Evolutionary conservation across 2,329 filamentous ascomycete genomes (phyloP), one percentile per base, ranked within the genome.

Genomic region (Neonectria magnoliae): DNA sequence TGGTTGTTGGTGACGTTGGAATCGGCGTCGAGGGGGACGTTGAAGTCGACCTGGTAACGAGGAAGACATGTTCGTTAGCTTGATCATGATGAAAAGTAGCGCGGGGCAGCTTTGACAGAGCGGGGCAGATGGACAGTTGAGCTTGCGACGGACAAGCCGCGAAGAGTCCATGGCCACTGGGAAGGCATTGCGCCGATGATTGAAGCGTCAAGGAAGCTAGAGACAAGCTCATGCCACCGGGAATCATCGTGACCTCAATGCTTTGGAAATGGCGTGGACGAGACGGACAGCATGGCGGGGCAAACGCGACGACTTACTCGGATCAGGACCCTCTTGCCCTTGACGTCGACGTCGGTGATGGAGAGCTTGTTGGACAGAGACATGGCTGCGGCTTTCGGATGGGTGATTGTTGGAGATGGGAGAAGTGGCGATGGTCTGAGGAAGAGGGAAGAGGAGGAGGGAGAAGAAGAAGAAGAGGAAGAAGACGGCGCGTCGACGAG

Each of bases 351-450:
- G 79, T 99, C 95, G 73, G 90, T 93, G 83, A 99, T 98, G 74
- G 94, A 93, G 76, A 99, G 93, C 89, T 99, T 99, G 89, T 90
- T 98, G 76, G 94, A 93, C 80, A 99, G 93, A 90, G 96, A 98
- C 96, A 99, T 99, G 66, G 76, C 89, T 78, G 70, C 65, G 59
- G 62, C 45, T 55, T 51, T 57, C 36, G 64, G 53, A 59, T 65
- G 47, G 10, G 51, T 45, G 27, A 20, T 20, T 42, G 38, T 42
- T 42, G n/a, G 11, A 42, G 38, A 16, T 20, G 44, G 20, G 44
- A 33, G 27, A 18, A 18, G 27, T n/a, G 27, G 47, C 63, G 59
- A 54, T 38, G 59, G 53, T 38, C 36, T 53, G 54, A 67, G 56
- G 61, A 63, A 67, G 60, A 67, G 36, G 10, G 29, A 52, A 52